Evolutionary conservation across 352 stramenopile genomes (phyloP).

Genomic region (Aphanomyces astaci): DNA sequence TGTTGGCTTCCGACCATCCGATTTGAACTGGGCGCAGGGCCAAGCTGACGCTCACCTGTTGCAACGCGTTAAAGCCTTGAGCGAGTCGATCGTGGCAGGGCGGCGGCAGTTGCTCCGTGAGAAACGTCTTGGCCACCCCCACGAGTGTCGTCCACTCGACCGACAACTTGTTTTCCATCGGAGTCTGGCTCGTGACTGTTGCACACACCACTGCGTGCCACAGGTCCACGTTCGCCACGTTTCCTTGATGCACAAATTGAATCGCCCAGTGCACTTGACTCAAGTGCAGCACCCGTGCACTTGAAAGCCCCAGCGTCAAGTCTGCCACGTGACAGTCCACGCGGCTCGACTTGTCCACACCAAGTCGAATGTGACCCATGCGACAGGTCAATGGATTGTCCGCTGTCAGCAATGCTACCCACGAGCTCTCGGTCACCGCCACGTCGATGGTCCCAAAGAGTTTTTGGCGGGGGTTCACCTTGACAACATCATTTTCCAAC

Average conservation of each 20-base stretch:
- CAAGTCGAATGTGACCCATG: neutral
- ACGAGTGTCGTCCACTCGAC: constrained; percentile 3
- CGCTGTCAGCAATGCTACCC: neutral
- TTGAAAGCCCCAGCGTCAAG: neutral
- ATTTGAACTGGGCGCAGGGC: neutral
- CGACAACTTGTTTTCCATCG: constrained; percentile 3
- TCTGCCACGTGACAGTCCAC: neutral
- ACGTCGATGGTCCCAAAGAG: constrained; percentile 16
- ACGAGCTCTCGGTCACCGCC: neutral
- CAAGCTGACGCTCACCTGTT: neutral
- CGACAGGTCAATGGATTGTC: neutral
- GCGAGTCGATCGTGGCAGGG: neutral
- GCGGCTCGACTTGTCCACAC: neutral
- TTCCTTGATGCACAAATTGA: neutral
- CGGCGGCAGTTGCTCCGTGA: neutral
- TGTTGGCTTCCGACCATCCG: neutral
- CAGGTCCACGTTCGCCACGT: neutral
- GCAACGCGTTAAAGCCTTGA: neutral
- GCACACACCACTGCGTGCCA: neutral
- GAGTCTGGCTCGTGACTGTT: neutral
- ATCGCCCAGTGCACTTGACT: neutral
- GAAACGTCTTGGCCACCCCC: neutral
- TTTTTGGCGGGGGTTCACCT: constrained; percentile 1
- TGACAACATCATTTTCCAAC: neutral
- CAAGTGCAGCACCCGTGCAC: neutral